Percentiles rank a stretch among this genome's conserved stretches.
Conservation (phyloP, 495 filamentous ascomycete species). For the Symbiotaphrina buchneri region DNA sequence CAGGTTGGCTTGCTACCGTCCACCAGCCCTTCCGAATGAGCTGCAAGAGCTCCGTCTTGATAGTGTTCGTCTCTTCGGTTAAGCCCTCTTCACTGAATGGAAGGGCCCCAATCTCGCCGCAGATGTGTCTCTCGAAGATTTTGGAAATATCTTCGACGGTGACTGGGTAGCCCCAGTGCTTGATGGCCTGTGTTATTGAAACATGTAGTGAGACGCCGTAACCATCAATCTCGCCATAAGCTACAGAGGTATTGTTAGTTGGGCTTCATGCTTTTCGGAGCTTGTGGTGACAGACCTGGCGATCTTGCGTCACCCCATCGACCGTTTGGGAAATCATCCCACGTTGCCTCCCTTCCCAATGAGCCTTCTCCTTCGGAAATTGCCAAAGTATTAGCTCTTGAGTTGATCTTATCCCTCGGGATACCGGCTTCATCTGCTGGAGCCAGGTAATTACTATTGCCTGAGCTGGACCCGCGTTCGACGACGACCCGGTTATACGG, state of each 20-base stretch:
- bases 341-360: conserved; percentile 88
- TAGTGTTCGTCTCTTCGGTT: conserved; percentile 62
- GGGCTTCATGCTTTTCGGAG: neutral
- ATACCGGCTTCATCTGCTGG: conserved; percentile 39
- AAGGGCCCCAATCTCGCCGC: conserved; percentile 49
- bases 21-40: conserved; percentile 80
- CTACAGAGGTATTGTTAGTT: conserved; percentile 28
- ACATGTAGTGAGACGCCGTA: conserved; percentile 85
- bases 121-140: conserved; percentile 61
- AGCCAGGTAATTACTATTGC: conserved; percentile 38
- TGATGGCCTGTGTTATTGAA: conserved; percentile 47
- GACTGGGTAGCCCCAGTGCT: conserved; percentile 64
- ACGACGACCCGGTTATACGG: conserved; percentile 76
- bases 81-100: conserved; percentile 89
- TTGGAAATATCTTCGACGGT: conserved; percentile 42
- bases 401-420: conserved; percentile 32
- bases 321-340: conserved; percentile 97
- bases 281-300: conserved; percentile 7
- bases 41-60: conserved; percentile 44
- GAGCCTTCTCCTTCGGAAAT: conserved; percentile 83
- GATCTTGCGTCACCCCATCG: conserved; percentile 71
- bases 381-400: conserved; percentile 59
- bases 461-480: conserved; percentile 14
- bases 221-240: conserved; percentile 89
- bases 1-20: conserved; percentile 92